Conservation (phyloP, 495 filamentous ascomycete species). For the Penicillium steckii region DNA sequence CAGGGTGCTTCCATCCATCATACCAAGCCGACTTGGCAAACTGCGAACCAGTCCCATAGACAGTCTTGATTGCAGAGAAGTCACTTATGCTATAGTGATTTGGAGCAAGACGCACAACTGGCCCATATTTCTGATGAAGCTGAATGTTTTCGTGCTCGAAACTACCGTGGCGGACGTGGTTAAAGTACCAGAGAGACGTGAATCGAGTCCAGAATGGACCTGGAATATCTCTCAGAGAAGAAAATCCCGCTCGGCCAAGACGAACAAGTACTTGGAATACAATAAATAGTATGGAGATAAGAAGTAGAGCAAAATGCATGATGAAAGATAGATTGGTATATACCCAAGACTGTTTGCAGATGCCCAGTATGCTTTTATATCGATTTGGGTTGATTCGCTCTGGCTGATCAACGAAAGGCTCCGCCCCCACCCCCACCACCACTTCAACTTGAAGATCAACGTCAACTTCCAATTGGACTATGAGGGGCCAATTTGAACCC, state of each 20-base stretch:
- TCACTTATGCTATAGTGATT: constrained; percentile 51
- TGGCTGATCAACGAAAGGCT: neutral
- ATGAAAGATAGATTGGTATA: neutral
- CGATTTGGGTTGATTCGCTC: neutral
- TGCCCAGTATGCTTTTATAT: neutral
- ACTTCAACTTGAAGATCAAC: constrained; percentile 7
- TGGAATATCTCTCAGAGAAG: constrained; percentile 44
- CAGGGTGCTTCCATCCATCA: constrained; percentile 38
- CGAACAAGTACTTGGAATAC: constrained; percentile 13
- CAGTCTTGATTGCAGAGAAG: constrained; percentile 36
- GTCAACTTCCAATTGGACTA: no score
- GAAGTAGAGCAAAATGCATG: constrained; percentile 10
- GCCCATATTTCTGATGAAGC: constrained; percentile 41
- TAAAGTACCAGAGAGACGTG: constrained; percentile 56
- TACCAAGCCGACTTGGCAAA: constrained; percentile 43
- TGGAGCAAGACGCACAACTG: constrained; percentile 48
- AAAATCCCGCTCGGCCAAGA: constrained; percentile 16
- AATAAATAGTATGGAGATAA: constrained; percentile 11
- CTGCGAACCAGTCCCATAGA: constrained; percentile 43
- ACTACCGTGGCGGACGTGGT: constrained; percentile 35
- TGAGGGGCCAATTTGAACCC: no score
- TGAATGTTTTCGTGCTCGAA: constrained; percentile 46
- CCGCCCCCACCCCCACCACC: constrained; percentile 30
- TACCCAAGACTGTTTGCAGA: neutral
- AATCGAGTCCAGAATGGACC: constrained; percentile 55